Conservation (phyloP, 1,139 yeast genomes). For the Kluyveromyces marxianus region DNA sequence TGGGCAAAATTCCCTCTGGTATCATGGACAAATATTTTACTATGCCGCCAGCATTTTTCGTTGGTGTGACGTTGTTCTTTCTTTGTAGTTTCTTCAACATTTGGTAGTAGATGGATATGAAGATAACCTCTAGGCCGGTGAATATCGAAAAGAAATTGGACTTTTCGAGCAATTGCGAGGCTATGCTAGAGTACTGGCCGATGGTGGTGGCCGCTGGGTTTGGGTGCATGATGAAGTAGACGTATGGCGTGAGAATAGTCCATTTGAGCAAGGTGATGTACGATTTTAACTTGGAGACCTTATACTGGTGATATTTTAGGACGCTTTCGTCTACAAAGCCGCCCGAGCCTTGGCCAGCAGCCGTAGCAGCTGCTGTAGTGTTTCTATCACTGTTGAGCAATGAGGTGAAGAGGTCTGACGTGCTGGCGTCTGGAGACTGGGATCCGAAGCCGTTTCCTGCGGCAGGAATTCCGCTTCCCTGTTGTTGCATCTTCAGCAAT, state of each 20-base stretch:
- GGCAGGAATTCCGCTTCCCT: conserved; percentile 1
- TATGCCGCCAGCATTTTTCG: conserved; percentile 24
- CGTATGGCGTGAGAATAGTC: conserved; percentile 25
- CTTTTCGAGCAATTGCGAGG: conserved; percentile 10
- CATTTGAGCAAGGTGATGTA: conserved; percentile 27
- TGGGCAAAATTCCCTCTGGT: conserved; percentile 30
- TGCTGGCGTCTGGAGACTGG: conserved; percentile 4
- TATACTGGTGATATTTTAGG: conserved; percentile 23
- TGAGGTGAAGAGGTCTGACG: conserved; percentile 26
- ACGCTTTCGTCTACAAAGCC: conserved; percentile 21
- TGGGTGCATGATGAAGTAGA: conserved; percentile 22
- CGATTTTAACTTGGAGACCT: conserved; percentile 26
- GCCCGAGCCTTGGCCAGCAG: conserved; percentile 5
- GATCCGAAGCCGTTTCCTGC: not conserved
- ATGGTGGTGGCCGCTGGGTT: conserved; percentile 1
- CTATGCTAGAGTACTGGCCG: not conserved
- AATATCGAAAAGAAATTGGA: conserved; percentile 34
- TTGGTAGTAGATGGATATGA: conserved; percentile 30
- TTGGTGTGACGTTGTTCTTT: conserved; percentile 20
- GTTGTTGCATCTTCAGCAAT: conserved; percentile 8
- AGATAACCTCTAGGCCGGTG: conserved; percentile 31
- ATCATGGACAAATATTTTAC: conserved; percentile 25
- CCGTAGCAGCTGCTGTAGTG: conserved; percentile 7
- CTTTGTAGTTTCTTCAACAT: conserved; percentile 25
- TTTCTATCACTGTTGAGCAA: conserved; percentile 17